Evolutionary conservation across 495 filamentous ascomycete genomes (phyloP).

Genomic region (Podospora bellae-mahoneyi): DNA sequence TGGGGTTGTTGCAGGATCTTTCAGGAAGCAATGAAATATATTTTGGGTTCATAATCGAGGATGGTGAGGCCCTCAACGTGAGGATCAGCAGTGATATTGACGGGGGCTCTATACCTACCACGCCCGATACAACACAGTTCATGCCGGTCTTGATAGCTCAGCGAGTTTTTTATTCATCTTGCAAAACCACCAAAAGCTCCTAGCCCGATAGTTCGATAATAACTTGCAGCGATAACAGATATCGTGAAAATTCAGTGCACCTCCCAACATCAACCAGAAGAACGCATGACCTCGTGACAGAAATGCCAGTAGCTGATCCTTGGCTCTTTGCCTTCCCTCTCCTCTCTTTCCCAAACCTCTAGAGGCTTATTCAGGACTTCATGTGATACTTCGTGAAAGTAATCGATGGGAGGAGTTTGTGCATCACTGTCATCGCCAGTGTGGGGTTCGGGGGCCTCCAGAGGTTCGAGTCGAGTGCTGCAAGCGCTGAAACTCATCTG

Average conservation of each 20-base stretch:
- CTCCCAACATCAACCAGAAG: neutral
- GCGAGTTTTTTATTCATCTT: too few relatives aligned
- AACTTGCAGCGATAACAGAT: neutral
- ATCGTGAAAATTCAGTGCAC: too few relatives aligned
- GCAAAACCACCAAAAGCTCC: too few relatives aligned
- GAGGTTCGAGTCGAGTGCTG: neutral
- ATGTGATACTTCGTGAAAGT: neutral
- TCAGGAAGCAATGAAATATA: too few relatives aligned
- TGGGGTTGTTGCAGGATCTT: too few relatives aligned
- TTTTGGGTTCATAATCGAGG: too few relatives aligned
- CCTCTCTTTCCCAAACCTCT: neutral
- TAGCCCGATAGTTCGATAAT: neutral
- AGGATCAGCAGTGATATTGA: too few relatives aligned
- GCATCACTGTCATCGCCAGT: neutral
- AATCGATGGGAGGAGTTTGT: neutral
- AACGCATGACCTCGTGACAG: neutral
- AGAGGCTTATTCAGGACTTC: neutral
- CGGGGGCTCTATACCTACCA: too few relatives aligned
- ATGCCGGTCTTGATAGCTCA: too few relatives aligned
- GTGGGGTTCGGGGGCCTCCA: neutral
- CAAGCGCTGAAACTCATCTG: neutral
- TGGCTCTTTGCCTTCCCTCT: neutral
- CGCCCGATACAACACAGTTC: too few relatives aligned
- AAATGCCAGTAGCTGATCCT: neutral
- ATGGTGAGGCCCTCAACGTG: too few relatives aligned